These are phyloP conservation scores for Pseudogymnoascus sp. DNA, from an alignment of 2,329 filamentous ascomycete genomes.

Conservation along the genomic window DNA sequence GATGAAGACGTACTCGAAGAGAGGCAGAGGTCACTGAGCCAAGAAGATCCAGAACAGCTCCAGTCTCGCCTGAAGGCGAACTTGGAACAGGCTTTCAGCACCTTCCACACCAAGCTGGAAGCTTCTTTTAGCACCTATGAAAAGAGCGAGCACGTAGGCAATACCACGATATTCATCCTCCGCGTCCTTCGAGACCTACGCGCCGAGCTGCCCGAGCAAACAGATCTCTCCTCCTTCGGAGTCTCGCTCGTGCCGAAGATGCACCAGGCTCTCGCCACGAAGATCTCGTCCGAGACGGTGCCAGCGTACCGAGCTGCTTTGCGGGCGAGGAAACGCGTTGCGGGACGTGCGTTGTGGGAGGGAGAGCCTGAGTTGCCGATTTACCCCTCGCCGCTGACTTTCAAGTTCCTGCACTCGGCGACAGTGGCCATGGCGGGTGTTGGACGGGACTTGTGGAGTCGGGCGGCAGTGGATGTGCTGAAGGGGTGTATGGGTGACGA, in stretches of 20 bases:
- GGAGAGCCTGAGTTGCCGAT: slow-evolving; percentile 66
- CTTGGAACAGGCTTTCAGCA: slow-evolving; percentile 49
- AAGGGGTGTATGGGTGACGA: slow-evolving; percentile 50
- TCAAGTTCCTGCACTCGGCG: slow-evolving; percentile 62
- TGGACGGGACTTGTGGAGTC: slow-evolving; percentile 77
- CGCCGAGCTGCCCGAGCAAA: slow-evolving; percentile 51
- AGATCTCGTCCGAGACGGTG: slow-evolving; percentile 45
- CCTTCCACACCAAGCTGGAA: slow-evolving; percentile 45
- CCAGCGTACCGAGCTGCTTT: slow-evolving; percentile 38
- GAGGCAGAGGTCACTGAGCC: slow-evolving; percentile 60
- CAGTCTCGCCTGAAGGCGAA: slow-evolving; percentile 51
- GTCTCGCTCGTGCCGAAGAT: slow-evolving; percentile 54
- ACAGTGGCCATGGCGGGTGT: slow-evolving; percentile 59
- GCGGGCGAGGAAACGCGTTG: slow-evolving; percentile 42
- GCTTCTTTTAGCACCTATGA: slow-evolving; percentile 42
- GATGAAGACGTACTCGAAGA: slow-evolving; percentile 64
- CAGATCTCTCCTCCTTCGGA: slow-evolving; percentile 48
- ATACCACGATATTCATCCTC: slow-evolving; percentile 59
- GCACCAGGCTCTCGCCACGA: slow-evolving; percentile 52
- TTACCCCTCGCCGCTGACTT: slow-evolving; percentile 69
- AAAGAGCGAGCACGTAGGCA: slow-evolving; percentile 41
- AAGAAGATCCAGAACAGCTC: slow-evolving; percentile 61
- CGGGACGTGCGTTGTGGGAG: slow-evolving; percentile 70
- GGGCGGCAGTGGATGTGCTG: slow-evolving; percentile 53
- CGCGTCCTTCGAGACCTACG: slow-evolving; percentile 70